Conservation (phyloP, 2,329 filamentous ascomycete genomes). For the Clarireedia paspali region DNA sequence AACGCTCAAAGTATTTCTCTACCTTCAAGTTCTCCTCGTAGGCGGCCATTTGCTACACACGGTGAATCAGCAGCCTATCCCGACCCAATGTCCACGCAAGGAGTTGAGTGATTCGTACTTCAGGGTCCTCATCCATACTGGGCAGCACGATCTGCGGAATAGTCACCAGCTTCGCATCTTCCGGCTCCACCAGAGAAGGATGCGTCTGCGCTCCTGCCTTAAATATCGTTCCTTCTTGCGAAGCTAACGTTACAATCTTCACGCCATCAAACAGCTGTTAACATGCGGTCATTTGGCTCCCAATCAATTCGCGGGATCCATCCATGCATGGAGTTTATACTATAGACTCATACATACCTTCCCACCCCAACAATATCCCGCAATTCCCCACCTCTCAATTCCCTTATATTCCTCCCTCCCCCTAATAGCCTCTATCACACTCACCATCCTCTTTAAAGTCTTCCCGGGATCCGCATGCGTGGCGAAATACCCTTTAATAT, state of each 20-base stretch:
- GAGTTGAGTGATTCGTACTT: conserved; percentile 19
- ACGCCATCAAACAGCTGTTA: background rate
- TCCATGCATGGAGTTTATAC: too few species aligned
- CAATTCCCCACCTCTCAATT: conserved; percentile 21
- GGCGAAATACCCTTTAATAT: conserved; percentile 20
- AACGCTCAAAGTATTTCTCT: conserved; percentile 57
- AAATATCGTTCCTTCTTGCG: conserved; percentile 47
- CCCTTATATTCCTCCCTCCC: background rate
- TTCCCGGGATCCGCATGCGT: conserved; percentile 10
- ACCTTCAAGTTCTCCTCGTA: conserved; percentile 30
- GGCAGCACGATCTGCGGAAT: conserved; percentile 56
- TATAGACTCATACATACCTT: conserved; percentile 33
- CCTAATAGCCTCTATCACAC: conserved; percentile 10
- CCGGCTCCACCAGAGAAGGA: conserved; percentile 54
- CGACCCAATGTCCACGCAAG: conserved; percentile 39
- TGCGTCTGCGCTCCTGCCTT: conserved; percentile 43
- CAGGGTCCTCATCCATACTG: conserved; percentile 50
- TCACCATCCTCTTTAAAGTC: conserved; percentile 9
- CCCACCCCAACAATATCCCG: conserved; percentile 59
- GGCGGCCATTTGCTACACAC: conserved; percentile 30
- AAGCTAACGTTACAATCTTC: conserved; percentile 44
- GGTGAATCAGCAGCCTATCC: conserved; percentile 31
- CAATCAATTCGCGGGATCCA: too few species aligned
- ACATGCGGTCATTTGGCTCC: background rate
- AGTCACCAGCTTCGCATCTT: conserved; percentile 50